A percentile compares a stretch with the other conserved stretches of the same genome.
phyloP scores from a whole-genome alignment of 805 yeast genomes.

The Vanderwaltozyma tropicalis region DNA sequence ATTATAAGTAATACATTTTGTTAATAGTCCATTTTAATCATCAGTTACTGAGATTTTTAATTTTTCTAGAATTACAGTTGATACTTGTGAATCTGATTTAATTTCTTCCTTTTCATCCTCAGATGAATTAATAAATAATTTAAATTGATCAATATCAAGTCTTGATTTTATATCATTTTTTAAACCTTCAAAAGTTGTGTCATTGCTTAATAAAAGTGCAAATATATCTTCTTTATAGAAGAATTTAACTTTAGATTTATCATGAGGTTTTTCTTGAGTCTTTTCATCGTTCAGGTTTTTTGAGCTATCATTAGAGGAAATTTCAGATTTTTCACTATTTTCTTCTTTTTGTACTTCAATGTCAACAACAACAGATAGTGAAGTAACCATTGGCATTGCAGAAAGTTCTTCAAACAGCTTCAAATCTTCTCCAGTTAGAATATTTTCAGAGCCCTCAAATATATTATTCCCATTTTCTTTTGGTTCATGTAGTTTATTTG shows the following conservation, averaged over 20 bases:
- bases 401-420: slow-evolving; percentile 21
- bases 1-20: too few species aligned
- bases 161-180: slow-evolving; percentile 42
- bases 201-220: slow-evolving; percentile 48
- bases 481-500: too few species aligned
- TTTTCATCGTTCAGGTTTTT: neutral
- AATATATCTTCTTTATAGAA: slow-evolving; percentile 74
- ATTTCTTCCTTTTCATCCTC: slow-evolving; percentile 30
- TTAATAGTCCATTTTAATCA: neutral
- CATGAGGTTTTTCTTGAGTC: neutral
- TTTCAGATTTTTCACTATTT: too few species aligned
- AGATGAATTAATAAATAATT: slow-evolving; percentile 27
- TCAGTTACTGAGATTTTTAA: slow-evolving; percentile 31
- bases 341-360: too few species aligned
- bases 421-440: slow-evolving; percentile 24
- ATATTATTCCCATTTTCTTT: too few species aligned
- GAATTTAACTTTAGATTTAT: slow-evolving; percentile 49
- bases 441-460: slow-evolving; percentile 11
- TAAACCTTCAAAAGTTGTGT: slow-evolving; percentile 39
- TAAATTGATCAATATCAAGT: slow-evolving; percentile 32
- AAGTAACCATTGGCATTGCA: too few species aligned
- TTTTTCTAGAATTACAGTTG: slow-evolving; percentile 27
- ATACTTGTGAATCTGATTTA: slow-evolving; percentile 25
- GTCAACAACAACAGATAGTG: too few species aligned
- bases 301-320: too few species aligned